Base-by-base conservation (phyloP, 2,329 filamentous ascomycete genomes). In the Claviceps humidiphila region DNA sequence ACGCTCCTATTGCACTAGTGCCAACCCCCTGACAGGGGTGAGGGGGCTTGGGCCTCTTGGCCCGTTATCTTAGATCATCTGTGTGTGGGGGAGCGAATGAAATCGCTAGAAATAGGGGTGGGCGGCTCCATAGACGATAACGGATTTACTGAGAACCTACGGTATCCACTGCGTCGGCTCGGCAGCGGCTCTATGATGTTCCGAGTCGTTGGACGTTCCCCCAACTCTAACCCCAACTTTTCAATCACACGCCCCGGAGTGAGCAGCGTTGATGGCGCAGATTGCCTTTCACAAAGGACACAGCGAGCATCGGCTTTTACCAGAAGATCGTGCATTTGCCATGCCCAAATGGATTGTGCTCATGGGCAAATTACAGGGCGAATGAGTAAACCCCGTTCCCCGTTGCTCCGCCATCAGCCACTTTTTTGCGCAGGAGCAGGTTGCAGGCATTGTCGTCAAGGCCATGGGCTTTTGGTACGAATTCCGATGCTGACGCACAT, bases 301-400 rank as follows among this genome's bases (percentile, higher is more conserved):
- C n/a, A 13, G 26, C 44, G 43, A 43, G 49, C 46, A 54, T 54
- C 52, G 52, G 45, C 45, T 47, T 51, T 54, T 46, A 40, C 45
- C 43, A 48, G 49, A 49, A 48, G 52, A 54, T 54, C 52, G 52
- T 43, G 42, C 47, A 51, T 51, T 26, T 16, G 4, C 37, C 44
- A 51, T 53, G 47, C 44, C 26, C 44, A 48, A 51, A 53, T 51
- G 39, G 24, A 30, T 46, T 51, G 20, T 24, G 48, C 45, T 20
- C 49, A 45, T 51, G 51, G 52, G 11, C 44, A 48, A 46, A 51
- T 48, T 46, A n/a, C 45, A 49, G 22, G 43, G 30, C 24, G 40
- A 44, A n/a, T 6, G 14, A 34, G 16, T 4, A 26, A 42, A 16
- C 41, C 34, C 26, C 47, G 42, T n/a, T n/a, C 14, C 43, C 3